These are phyloP conservation scores for Tuber indicum DNA, from an alignment of 495 filamentous ascomycete species.

Conservation along the genomic window DNA sequence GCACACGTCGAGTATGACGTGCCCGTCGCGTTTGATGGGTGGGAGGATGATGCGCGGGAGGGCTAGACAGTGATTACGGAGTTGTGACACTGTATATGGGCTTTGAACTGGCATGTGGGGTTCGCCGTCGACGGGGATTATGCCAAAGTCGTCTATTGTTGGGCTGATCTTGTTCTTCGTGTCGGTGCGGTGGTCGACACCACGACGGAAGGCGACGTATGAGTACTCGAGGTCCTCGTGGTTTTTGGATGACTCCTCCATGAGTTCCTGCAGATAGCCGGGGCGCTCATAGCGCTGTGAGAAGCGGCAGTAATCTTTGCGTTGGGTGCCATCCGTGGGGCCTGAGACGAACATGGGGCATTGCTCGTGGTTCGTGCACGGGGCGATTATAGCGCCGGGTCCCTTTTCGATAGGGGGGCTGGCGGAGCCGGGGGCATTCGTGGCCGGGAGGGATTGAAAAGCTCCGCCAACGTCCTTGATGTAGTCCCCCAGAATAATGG, in stretches of 20 bases:
- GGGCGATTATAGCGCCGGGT: constrained; percentile 84
- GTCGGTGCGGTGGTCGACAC: constrained; percentile 49
- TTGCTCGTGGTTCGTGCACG: constrained; percentile 81
- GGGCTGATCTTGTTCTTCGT: constrained; percentile 6
- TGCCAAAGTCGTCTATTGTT: constrained; percentile 19
- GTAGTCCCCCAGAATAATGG: constrained; percentile 66
- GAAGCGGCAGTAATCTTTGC: constrained; percentile 90
- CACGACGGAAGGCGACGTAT: constrained; percentile 80
- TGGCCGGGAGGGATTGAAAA: constrained; percentile 35
- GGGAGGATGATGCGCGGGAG: constrained; percentile 72
- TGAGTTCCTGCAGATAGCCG: constrained; percentile 68
- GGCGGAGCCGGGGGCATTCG: constrained; percentile 45
- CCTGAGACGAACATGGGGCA: constrained; percentile 80
- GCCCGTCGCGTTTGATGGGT: constrained; percentile 77
- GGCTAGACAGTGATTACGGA: constrained; percentile 51
- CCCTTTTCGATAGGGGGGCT: constrained; percentile 53
- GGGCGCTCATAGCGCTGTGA: constrained; percentile 81
- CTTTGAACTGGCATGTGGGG: constrained; percentile 9
- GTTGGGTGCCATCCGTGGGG: constrained; percentile 58
- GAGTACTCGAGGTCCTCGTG: constrained; percentile 87
- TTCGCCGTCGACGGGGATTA: constrained; percentile 21
- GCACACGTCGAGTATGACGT: constrained; percentile 85
- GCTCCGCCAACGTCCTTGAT: constrained; percentile 59
- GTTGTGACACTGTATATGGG: constrained; percentile 43
- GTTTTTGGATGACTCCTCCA: constrained; percentile 60